Evolutionary conservation across 768 basidiomycete genomes (phyloP).

Genomic region (Lentinula edodes): DNA sequence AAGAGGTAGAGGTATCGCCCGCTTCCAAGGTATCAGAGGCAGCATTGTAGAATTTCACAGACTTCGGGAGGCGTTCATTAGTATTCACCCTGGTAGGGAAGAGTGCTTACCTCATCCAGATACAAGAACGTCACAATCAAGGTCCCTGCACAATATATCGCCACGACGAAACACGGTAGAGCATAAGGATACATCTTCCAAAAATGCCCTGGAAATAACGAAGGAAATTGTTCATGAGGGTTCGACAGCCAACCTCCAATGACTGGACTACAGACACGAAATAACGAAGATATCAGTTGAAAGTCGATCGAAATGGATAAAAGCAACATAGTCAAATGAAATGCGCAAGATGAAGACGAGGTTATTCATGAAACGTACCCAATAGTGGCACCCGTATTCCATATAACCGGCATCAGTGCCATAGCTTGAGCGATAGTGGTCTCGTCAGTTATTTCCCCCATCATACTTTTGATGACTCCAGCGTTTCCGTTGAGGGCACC

Average conservation of each 20-base stretch:
- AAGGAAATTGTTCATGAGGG: conserved; percentile 44
- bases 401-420: conserved; percentile 7
- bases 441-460: conserved; percentile 45
- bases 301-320: neutral
- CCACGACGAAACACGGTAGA: conserved; percentile 31
- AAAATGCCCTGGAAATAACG: conserved; percentile 37
- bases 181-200: conserved; percentile 51
- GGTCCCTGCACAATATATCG: neutral
- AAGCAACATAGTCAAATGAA: neutral
- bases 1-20: neutral
- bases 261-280: conserved; percentile 25
- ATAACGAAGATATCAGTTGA: conserved; percentile 12
- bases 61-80: neutral
- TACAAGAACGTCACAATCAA: neutral
- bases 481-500: conserved; percentile 24
- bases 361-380: conserved; percentile 24
- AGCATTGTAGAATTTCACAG: neutral
- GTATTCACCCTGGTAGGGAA: too few relatives aligned
- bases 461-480: conserved; percentile 49
- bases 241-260: conserved; percentile 46
- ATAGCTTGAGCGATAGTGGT: conserved; percentile 38
- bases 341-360: neutral
- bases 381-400: conserved; percentile 8
- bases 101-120: conserved; percentile 1
- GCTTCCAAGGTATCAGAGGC: neutral